These are phyloP conservation scores for Thelonectria rubi DNA, from an alignment of 2,329 filamentous ascomycete genomes.

Conservation along the genomic window DNA sequence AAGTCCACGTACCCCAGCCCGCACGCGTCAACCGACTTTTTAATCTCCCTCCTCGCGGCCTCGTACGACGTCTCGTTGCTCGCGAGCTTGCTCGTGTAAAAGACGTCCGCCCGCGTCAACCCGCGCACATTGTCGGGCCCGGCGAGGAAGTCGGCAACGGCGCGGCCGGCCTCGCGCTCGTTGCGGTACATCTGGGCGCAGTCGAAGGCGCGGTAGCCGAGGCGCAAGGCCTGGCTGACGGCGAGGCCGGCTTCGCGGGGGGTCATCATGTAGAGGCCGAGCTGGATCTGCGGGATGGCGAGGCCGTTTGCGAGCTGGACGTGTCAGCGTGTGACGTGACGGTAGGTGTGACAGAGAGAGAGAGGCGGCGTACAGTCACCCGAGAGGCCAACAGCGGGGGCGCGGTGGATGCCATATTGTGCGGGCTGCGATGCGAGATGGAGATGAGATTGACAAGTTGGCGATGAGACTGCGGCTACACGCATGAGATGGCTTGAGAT, in stretches of 20 bases:
- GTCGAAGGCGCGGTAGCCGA: slow-evolving; percentile 62
- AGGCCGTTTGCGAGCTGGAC: slow-evolving; percentile 69
- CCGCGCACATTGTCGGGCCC: slow-evolving; percentile 57
- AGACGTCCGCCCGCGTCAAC: slow-evolving; percentile 73
- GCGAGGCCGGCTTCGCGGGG: slow-evolving; percentile 66
- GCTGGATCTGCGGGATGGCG: slow-evolving; percentile 75
- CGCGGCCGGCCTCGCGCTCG: slow-evolving; percentile 73
- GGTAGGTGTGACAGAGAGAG: no score
- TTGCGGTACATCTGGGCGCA: slow-evolving; percentile 70
- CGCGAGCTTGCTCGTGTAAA: slow-evolving; percentile 83
- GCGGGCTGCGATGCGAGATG: neutral
- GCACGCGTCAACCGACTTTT: slow-evolving; percentile 68
- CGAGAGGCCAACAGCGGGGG: slow-evolving; percentile 37
- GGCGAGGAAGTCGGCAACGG: slow-evolving; percentile 67
- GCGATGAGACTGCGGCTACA: neutral
- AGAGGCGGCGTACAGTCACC: slow-evolving; percentile 36
- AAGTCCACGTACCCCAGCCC: slow-evolving; percentile 80
- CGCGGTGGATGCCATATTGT: slow-evolving; percentile 31
- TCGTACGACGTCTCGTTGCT: slow-evolving; percentile 72
- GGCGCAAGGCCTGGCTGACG: slow-evolving; percentile 65
- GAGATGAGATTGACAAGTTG: neutral
- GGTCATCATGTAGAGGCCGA: slow-evolving; percentile 78
- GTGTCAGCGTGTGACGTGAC: neutral
- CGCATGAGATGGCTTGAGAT: neutral
- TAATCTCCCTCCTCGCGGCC: slow-evolving; percentile 72